Evolutionary conservation across 805 yeast genomes (phyloP), one percentile per base, ranked within the genome.

Genomic region (Yueomyces sinensis): DNA sequence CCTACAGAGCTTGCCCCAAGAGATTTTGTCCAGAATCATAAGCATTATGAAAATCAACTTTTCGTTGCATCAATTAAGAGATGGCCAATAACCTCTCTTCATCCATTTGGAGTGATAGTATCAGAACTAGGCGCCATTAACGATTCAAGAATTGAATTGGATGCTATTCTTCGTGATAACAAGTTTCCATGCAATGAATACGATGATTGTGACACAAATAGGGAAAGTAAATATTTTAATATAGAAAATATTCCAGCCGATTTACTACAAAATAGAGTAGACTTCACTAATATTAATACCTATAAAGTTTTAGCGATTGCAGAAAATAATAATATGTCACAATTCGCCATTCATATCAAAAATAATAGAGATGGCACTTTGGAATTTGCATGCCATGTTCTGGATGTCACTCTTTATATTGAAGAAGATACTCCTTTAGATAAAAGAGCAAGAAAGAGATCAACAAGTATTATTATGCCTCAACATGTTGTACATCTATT

Each of bases 81-180:
- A 58, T 91, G 98, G 98, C 98, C 98, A 51, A 91, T 91, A 58
- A 91, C 98, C 9, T 89, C 97, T 0, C 69, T 91, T 56, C 98
- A 91, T 64, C 98, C 98, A 4, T 91, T 91, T 53, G 98, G 98
- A 47, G 86, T 95, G 22, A 64, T 91, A 37, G 79, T 89, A 18
- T 81, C 87, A 31, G 82, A 82, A 46, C 64, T 91, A 41, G 98
- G 98, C 17, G 69, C 74, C 27, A 74, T 82, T 48, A 82, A 76
- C 43, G 89, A 79, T 41, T 70, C 76, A 3, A 63, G 68, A 17
- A 82, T 89, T 29, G 95, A 86, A 55, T 72, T 86, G 40, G 89
- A 80, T 54, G 83, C 96, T 1, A 79, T 91, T 36, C 66, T 91
- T 44, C 74, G 96, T 50, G 97, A 82, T 48, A 80, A 79, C 55